Conservation (phyloP, 805 yeast genomes). For the Metschnikowia lunata region DNA sequence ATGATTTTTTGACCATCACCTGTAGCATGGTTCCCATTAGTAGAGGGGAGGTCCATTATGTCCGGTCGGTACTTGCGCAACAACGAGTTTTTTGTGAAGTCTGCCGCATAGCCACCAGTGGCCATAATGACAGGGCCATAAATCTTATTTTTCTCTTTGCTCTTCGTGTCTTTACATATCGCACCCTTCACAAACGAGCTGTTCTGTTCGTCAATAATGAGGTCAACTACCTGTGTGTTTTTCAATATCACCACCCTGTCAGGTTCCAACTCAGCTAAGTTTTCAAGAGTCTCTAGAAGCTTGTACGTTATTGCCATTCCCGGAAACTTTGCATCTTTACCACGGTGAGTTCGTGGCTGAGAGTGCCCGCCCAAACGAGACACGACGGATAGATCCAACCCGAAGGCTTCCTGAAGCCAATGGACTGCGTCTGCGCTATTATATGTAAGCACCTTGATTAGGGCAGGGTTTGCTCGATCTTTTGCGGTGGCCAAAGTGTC, state of each 20-base stretch:
- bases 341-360: conserved; percentile 76
- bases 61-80: conserved; percentile 57
- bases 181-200: conserved; percentile 13
- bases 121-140: conserved; percentile 58
- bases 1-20: conserved; percentile 61
- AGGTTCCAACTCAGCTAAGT: conserved; percentile 30
- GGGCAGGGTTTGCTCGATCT: conserved; percentile 50
- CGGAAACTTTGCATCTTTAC: conserved; percentile 60
- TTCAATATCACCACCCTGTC: conserved; percentile 28
- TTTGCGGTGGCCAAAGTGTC: conserved; percentile 70
- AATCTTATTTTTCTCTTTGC: conserved; percentile 29
- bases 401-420: conserved; percentile 66
- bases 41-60: conserved; percentile 50
- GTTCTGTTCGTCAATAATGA: conserved; percentile 29
- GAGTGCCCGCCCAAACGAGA: conserved; percentile 84
- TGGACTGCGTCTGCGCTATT: conserved; percentile 65
- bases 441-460: conserved; percentile 56
- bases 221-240: conserved; percentile 33
- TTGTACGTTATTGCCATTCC: conserved; percentile 63
- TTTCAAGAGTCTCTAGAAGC: conserved; percentile 17
- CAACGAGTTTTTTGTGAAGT: conserved; percentile 49
- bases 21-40: conserved; percentile 59
- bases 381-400: conserved; percentile 59
- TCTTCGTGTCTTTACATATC: conserved; percentile 29
- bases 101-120: conserved; percentile 68